Evolutionary conservation across 1,284 basidiomycete genomes (phyloP), one percentile per base, ranked within the genome.

Genomic region (Gyrodon tennesseensis): DNA sequence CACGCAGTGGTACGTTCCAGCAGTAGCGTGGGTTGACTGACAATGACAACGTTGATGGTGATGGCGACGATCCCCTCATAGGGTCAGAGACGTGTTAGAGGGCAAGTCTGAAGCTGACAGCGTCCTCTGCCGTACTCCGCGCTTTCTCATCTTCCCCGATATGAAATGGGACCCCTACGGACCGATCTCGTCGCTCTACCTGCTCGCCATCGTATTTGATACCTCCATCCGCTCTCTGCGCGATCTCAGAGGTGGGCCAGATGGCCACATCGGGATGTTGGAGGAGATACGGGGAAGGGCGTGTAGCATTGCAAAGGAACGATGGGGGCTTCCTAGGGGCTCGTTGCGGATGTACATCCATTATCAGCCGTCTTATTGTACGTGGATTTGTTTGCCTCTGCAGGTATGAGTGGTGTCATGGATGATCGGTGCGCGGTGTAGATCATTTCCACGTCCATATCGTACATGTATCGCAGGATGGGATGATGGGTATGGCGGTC

Each of bases 401-500:
- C n/a, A 15, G 19, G 8, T 23, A 51, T 21, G 34, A 7, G 29
- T 16, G 44, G 5, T 18, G 25, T 11, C n/a, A 21, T 37, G 11
- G 29, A 56, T 56, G 53, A 64, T 54, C 54, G 29, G 4, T 15
- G 43, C 27, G 23, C 19, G 39, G 27, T 39, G n/a, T 67, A 96
- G 95, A 97, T 76, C 96, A 96, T 72, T 92, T 97, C 72, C 94
- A 97, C 70, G 93, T 99, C 1, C 97, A 99, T 71, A 90, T 98
- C 60, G 92, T 96, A 12, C 90, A 94, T 70, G 85, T 86, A 3
- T 86, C 89, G 34, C 76, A 79, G 68, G 82, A 84, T 15, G 82
- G 83, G 18, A 81, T 85, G 54, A 73, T 85, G 63, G 91, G 93
- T 1, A 90, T 92, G 86, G 80, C 86, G 1, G 91, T 94, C 1